A percentile compares a stretch with the other conserved stretches of the same genome.
phyloP scores from a whole-genome alignment of 192 early-diverging fungal genomes.

The Ramicandelaber brevisporus region DNA sequence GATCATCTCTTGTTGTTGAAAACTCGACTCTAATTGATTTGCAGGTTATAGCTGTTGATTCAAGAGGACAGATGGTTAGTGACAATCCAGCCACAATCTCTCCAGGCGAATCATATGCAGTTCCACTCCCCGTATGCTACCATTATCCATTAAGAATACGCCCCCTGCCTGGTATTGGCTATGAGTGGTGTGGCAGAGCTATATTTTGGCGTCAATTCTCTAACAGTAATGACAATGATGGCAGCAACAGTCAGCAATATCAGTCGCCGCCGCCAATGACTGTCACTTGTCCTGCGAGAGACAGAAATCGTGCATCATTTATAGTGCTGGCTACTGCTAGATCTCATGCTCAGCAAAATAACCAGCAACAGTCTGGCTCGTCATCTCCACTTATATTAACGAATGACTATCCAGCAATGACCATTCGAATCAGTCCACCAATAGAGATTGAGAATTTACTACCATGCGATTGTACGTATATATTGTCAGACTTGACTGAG shows the following conservation, averaged over 20 bases:
- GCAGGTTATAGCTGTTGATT: constrained; percentile 53
- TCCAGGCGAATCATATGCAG: constrained; percentile 59
- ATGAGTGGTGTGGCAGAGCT: constrained; percentile 53
- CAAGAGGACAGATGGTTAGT: constrained; percentile 22
- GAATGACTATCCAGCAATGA: constrained; percentile 73
- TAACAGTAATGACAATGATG: no score
- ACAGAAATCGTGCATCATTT: no score
- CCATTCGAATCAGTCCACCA: constrained; percentile 44
- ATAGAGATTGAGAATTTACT: constrained; percentile 85
- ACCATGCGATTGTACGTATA: constrained; percentile 62
- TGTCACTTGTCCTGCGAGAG: no score
- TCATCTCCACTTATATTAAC: no score
- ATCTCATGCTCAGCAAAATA: no score
- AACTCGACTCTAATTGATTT: constrained; percentile 58
- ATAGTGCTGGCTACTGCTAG: no score
- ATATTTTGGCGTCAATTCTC: constrained; percentile 68
- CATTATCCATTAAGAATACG: constrained; percentile 49
- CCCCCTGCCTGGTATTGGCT: constrained; percentile 56
- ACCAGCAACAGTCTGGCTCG: no score
- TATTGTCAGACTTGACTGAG: constrained; percentile 47
- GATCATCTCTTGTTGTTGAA: constrained; percentile 54
- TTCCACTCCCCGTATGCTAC: constrained; percentile 72
- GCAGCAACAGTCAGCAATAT: no score
- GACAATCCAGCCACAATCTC: constrained; percentile 14
- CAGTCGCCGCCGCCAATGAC: no score